Evolutionary conservation across 106 monocot species (phyloP).

Genomic region (Alisma plantagoaquatica): DNA sequence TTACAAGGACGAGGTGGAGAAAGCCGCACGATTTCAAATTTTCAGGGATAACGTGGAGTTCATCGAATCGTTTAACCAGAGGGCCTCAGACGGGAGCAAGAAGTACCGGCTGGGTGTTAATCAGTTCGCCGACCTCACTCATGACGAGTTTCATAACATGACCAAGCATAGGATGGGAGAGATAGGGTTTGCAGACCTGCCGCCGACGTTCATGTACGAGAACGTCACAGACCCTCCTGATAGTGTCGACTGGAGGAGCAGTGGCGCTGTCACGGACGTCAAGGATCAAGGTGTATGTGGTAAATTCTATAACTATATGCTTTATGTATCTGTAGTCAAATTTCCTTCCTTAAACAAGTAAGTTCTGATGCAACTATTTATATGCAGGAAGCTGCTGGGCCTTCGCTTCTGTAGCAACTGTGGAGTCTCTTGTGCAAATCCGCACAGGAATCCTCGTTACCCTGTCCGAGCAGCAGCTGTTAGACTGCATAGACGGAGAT

Average conservation of each 20-base stretch:
- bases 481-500: slow-evolving; percentile 22
- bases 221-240: slow-evolving; percentile 3
- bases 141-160: slow-evolving; percentile 27
- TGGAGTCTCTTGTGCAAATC: slow-evolving; percentile 46
- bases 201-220: slow-evolving; percentile 20
- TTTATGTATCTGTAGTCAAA: too few relatives aligned
- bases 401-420: slow-evolving; percentile 33
- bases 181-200: background rate
- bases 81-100: slow-evolving; percentile 7
- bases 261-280: slow-evolving; percentile 37
- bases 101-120: slow-evolving; percentile 47
- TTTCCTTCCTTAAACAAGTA: too few relatives aligned
- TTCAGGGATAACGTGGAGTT: slow-evolving; percentile 45
- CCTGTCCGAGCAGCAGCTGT: slow-evolving; percentile 46
- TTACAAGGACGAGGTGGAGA: too few relatives aligned
- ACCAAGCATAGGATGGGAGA: background rate
- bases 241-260: slow-evolving; percentile 35
- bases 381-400: slow-evolving; percentile 65
- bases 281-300: slow-evolving; percentile 54
- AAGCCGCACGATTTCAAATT: slow-evolving; percentile 53
- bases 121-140: slow-evolving; percentile 41
- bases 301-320: too few relatives aligned
- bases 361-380: too few relatives aligned
- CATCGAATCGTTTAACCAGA: slow-evolving; percentile 44
- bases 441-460: slow-evolving; percentile 32